Conservation (phyloP, 371 early-diverging fungal species). For the Capniomyces stellatus region DNA sequence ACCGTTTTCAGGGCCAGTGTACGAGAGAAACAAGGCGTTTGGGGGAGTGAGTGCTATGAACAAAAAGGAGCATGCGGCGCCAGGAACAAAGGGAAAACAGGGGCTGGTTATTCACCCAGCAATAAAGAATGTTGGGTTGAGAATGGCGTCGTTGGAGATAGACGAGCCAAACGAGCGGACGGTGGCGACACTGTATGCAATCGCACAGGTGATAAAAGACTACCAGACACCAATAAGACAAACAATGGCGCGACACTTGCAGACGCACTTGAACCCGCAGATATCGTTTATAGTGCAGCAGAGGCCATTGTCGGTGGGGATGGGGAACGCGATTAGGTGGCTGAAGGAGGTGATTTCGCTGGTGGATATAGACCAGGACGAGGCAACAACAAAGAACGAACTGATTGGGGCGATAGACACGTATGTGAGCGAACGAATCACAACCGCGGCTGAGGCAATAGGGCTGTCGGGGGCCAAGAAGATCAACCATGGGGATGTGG, state of each 20-base stretch:
- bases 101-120: slow-evolving; percentile 68
- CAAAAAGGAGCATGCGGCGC: neutral
- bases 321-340: slow-evolving; percentile 86
- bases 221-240: slow-evolving; percentile 73
- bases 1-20: neutral
- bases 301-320: slow-evolving; percentile 78
- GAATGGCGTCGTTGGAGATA: slow-evolving; percentile 67
- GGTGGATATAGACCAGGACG: slow-evolving; percentile 53
- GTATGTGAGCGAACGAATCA: slow-evolving; percentile 82
- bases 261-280: slow-evolving; percentile 65
- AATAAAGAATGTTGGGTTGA: slow-evolving; percentile 65
- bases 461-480: slow-evolving; percentile 61
- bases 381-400: slow-evolving; percentile 54
- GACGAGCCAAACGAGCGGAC: slow-evolving; percentile 63
- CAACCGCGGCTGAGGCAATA: slow-evolving; percentile 63
- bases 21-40: neutral
- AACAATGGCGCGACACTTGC: slow-evolving; percentile 66
- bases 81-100: no score
- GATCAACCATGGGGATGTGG: slow-evolving; percentile 86
- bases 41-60: neutral
- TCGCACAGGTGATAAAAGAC: slow-evolving; percentile 64
- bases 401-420: slow-evolving; percentile 59
- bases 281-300: slow-evolving; percentile 69
- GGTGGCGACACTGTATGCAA: slow-evolving; percentile 15
- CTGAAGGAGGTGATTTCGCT: slow-evolving; percentile 69